Conservation (phyloP, 495 filamentous ascomycete genomes). For the Penicillium pulvis region DNA sequence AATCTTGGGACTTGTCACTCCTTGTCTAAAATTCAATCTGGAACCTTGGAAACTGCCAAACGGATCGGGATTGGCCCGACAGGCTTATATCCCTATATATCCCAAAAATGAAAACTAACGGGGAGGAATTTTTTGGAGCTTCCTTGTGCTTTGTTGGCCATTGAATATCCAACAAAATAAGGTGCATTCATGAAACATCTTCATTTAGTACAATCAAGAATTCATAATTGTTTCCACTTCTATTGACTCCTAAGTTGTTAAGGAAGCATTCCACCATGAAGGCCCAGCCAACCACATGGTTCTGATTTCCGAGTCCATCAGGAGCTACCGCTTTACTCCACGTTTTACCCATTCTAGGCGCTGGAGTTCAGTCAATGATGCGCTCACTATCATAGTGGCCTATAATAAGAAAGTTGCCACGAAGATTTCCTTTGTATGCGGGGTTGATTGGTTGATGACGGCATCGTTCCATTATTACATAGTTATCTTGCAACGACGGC, state of each 20-base stretch:
- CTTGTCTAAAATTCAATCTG: too few species aligned
- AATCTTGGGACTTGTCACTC: background rate
- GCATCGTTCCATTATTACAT: background rate
- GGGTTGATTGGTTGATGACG: background rate
- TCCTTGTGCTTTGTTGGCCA: too few species aligned
- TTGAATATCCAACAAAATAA: too few species aligned
- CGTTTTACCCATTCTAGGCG: background rate
- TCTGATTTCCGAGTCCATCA: background rate
- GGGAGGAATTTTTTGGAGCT: too few species aligned
- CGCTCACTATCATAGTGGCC: constrained; percentile 11
- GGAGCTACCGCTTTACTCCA: background rate
- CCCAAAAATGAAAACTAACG: too few species aligned
- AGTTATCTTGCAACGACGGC: background rate
- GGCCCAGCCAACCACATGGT: background rate
- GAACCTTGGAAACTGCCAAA: background rate
- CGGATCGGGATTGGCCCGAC: background rate
- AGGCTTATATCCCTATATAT: background rate
- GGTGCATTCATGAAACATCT: too few species aligned
- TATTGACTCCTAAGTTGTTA: background rate
- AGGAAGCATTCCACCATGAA: background rate
- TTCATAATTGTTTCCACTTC: too few species aligned
- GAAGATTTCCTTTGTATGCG: background rate
- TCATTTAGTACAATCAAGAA: too few species aligned
- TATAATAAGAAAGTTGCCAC: constrained; percentile 17
- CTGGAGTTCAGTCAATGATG: constrained; percentile 17